phyloP scores from a whole-genome alignment of 139 green algal genomes.

The Monoraphidium neglectum region DNA sequence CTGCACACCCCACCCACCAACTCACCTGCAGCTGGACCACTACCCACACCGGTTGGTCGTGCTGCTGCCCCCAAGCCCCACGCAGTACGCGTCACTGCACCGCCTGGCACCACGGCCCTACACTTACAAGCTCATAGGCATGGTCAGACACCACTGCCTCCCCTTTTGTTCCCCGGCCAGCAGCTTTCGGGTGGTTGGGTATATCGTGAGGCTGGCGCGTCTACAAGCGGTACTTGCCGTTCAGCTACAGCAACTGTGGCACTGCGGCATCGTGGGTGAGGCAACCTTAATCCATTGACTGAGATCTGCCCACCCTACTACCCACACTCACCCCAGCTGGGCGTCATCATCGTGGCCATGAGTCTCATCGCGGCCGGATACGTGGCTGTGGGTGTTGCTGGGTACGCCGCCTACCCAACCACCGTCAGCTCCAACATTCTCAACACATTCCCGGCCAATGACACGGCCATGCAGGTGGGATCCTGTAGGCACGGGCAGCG shows the following conservation, averaged over 20 bases:
- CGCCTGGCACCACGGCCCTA: slow-evolving; percentile 19
- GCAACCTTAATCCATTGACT: too few relatives aligned
- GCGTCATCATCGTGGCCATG: slow-evolving; percentile 41
- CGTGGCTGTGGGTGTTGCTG: slow-evolving; percentile 43
- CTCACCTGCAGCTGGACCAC: too few relatives aligned
- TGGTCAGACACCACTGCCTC: not conserved
- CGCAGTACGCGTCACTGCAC: slow-evolving; percentile 8
- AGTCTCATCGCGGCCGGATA: slow-evolving; percentile 57
- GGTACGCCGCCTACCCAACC: slow-evolving; percentile 67
- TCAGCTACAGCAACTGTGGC: too few relatives aligned
- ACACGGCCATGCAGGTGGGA: slow-evolving; percentile 40
- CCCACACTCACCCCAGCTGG: too few relatives aligned
- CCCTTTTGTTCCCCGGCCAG: slow-evolving; percentile 15
- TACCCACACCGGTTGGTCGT: not conserved
- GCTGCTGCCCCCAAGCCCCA: slow-evolving; percentile 6
- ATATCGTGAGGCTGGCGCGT: too few relatives aligned
- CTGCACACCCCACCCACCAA: too few relatives aligned
- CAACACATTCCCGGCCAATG: slow-evolving; percentile 53
- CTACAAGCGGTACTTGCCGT: too few relatives aligned
- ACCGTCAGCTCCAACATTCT: slow-evolving; percentile 66
- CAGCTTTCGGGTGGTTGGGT: slow-evolving; percentile 62
- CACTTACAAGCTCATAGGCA: slow-evolving; percentile 25
- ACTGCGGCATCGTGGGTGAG: too few relatives aligned
- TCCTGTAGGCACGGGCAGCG: not conserved
- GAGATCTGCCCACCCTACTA: too few relatives aligned